Conservation (phyloP, 257 asterid genomes). For the Gynochthodes officinalis region DNA sequence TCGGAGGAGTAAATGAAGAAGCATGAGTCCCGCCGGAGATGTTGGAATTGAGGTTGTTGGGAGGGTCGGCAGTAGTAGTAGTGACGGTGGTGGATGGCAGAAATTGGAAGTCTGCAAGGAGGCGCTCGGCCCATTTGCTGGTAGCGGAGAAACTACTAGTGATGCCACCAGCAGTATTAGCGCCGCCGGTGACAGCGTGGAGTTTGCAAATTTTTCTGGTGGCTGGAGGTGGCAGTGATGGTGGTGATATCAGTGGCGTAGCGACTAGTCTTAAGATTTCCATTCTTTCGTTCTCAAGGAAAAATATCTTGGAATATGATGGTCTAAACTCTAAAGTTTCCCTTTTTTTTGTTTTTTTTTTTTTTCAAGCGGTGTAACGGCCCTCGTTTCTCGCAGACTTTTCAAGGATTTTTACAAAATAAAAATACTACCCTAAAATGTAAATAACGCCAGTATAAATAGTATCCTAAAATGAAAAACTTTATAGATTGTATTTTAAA, state of each 20-base stretch:
- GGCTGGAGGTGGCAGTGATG: constrained; percentile 10
- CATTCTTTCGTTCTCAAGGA: constrained; percentile 27
- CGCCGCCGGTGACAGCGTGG: constrained; percentile 61
- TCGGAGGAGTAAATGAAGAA: constrained; percentile 53
- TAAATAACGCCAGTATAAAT: too few species aligned
- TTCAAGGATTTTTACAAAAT: background rate
- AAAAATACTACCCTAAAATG: too few species aligned
- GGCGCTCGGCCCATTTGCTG: constrained; percentile 99
- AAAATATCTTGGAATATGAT: background rate
- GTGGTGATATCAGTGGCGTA: constrained; percentile 44
- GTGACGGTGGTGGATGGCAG: constrained; percentile 53
- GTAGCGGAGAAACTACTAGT: constrained; percentile 38
- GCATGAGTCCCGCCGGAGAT: constrained; percentile 28
- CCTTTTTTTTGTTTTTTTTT: background rate
- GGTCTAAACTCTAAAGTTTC: too few species aligned
- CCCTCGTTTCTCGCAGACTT: constrained; percentile 5
- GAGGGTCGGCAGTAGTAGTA: constrained; percentile 36
- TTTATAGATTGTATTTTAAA: too few species aligned
- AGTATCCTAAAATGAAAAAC: too few species aligned
- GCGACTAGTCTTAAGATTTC: constrained; percentile 39
- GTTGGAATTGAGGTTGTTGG: constrained; percentile 29
- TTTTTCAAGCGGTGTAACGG: constrained; percentile 1
- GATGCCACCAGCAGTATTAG: constrained; percentile 17
- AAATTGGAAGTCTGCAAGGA: constrained; percentile 88
- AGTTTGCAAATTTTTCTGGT: constrained; percentile 37